These are phyloP conservation scores for Plasmodium vinckei DNA, from an alignment of 169 alveolate species.

Conservation along the genomic window DNA sequence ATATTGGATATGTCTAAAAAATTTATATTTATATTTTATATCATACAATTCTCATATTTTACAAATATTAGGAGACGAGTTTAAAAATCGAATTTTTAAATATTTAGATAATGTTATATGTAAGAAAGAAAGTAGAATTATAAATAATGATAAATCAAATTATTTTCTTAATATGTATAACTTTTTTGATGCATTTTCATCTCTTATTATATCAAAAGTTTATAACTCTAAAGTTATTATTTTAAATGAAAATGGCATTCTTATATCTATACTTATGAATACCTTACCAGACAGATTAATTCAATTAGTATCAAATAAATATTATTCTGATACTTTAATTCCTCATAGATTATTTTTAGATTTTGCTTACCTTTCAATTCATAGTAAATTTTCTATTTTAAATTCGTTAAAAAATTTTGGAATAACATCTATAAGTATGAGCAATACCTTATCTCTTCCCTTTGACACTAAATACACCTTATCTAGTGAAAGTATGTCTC, in stretches of 20 bases:
- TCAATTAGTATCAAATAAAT: conserved; percentile 66
- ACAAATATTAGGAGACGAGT: conserved; percentile 40
- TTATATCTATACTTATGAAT: conserved; percentile 44
- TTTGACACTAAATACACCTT: conserved; percentile 14
- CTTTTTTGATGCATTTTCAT: conserved; percentile 53
- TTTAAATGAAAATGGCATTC: conserved; percentile 72
- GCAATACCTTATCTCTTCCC: background rate
- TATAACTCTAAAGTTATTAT: conserved; percentile 45
- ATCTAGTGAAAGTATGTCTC: conserved; percentile 15
- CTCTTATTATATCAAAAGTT: conserved; percentile 55
- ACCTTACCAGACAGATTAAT: conserved; percentile 35
- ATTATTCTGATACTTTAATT: conserved; percentile 56
- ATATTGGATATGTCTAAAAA: conserved; percentile 72
- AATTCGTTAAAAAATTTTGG: conserved; percentile 24
- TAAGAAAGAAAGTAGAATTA: conserved; percentile 16
- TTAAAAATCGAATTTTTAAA: conserved; percentile 34
- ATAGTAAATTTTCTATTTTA: conserved; percentile 26
- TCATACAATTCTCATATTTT: conserved; percentile 47
- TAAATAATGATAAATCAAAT: conserved; percentile 37
- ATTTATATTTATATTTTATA: conserved; percentile 42
- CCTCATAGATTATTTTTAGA: conserved; percentile 54
- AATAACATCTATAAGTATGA: conserved; percentile 19
- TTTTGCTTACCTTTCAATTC: conserved; percentile 30
- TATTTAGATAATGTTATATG: conserved; percentile 62
- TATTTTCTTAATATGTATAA: conserved; percentile 59